These are phyloP conservation scores for Candida glaebosa DNA, from an alignment of 805 yeast species.

Conservation along the genomic window DNA sequence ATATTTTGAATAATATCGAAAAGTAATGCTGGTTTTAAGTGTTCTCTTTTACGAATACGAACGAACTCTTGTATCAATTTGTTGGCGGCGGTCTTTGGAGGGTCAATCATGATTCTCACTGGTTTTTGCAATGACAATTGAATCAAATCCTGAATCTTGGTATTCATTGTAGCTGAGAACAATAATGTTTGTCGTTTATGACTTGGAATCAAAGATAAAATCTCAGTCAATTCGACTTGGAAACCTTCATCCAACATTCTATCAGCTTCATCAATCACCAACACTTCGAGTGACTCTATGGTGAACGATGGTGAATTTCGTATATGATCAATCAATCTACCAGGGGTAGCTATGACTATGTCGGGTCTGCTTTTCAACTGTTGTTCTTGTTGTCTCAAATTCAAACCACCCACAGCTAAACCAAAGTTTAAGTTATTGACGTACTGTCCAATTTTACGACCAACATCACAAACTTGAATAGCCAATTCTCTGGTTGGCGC, in stretches of 20 bases:
- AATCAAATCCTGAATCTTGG: slow-evolving; percentile 81
- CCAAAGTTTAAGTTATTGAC: slow-evolving; percentile 81
- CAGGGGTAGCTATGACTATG: slow-evolving; percentile 96
- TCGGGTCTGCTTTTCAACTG: slow-evolving; percentile 91
- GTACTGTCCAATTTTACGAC: slow-evolving; percentile 75
- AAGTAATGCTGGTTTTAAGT: slow-evolving; percentile 77
- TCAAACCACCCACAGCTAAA: slow-evolving; percentile 96
- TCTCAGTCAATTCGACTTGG: slow-evolving; percentile 91
- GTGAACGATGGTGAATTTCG: slow-evolving; percentile 91
- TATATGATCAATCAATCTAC: slow-evolving; percentile 95
- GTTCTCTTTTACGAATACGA: slow-evolving; percentile 87
- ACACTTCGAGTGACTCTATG: slow-evolving; percentile 86
- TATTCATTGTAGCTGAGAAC: slow-evolving; percentile 98
- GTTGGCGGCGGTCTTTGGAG: slow-evolving; percentile 92
- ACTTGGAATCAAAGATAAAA: slow-evolving; percentile 76
- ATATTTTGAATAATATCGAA: slow-evolving; percentile 66
- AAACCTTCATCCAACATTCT: slow-evolving; percentile 99
- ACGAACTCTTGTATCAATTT: slow-evolving; percentile 92
- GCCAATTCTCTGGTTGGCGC: slow-evolving; percentile 98
- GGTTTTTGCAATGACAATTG: slow-evolving; percentile 87
- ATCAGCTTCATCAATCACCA: slow-evolving; percentile 97
- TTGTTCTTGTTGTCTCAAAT: slow-evolving; percentile 92
- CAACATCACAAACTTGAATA: slow-evolving; percentile 93
- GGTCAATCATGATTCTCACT: slow-evolving; percentile 91
- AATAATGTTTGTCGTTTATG: slow-evolving; percentile 88